phyloP scores from a whole-genome alignment of 805 yeast species.

The Spathaspora hagerdaliae region DNA sequence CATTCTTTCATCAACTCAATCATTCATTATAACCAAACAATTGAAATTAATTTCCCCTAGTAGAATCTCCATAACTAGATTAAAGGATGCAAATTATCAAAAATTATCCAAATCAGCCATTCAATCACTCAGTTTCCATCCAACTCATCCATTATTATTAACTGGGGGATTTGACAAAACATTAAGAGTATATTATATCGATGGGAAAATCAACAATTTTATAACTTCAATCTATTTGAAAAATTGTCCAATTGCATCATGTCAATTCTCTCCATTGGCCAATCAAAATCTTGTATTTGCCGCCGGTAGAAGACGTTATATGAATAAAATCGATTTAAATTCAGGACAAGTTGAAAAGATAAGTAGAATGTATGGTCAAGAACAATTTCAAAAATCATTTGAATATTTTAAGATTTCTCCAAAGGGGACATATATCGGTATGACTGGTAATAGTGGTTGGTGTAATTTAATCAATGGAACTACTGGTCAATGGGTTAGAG shows the following conservation, averaged over 20 bases:
- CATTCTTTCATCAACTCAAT: conserved; percentile 27
- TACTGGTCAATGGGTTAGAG: conserved; percentile 83
- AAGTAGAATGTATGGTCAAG: conserved; percentile 89
- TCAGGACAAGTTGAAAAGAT: conserved; percentile 77
- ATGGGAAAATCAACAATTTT: conserved; percentile 76
- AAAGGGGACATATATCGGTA: conserved; percentile 66
- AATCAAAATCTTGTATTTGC: conserved; percentile 57
- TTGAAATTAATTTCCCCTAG: conserved; percentile 64
- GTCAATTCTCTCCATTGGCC: conserved; percentile 50
- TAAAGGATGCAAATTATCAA: conserved; percentile 80
- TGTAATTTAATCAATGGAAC: conserved; percentile 70
- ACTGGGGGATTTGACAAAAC: conserved; percentile 94
- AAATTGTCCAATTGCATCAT: conserved; percentile 76
- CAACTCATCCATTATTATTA: conserved; percentile 71
- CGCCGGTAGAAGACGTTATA: conserved; percentile 87
- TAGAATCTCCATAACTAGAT: conserved; percentile 69
- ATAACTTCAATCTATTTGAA: conserved; percentile 80
- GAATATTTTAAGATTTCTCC: conserved; percentile 80
- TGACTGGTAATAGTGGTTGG: conserved; percentile 89
- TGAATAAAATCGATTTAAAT: conserved; percentile 85
- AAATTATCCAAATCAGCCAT: conserved; percentile 72
- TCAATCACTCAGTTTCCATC: conserved; percentile 85
- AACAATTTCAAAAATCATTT: conserved; percentile 75
- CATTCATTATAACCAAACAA: conserved; percentile 40
- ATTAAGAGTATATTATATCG: conserved; percentile 81